phyloP scores from a whole-genome alignment of 306 rosid species.

The Myrica gale region DNA sequence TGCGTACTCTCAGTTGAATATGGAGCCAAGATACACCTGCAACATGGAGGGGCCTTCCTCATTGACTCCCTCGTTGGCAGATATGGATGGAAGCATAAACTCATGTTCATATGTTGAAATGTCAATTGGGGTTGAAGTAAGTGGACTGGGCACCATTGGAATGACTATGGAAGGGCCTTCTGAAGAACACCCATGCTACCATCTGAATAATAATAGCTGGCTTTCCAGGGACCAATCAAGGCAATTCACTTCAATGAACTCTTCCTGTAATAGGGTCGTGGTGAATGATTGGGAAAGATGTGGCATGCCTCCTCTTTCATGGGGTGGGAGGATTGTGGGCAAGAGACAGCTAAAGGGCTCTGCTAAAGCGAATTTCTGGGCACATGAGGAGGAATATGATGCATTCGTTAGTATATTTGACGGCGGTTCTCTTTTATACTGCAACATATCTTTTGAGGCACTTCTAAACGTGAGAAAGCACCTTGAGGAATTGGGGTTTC shows the following conservation, averaged over 20 bases:
- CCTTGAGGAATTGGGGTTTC: conserved; percentile 89
- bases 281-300: conserved; percentile 85
- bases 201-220: conserved; percentile 65
- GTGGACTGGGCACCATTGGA: conserved; percentile 52
- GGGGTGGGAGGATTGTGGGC: conserved; percentile 84
- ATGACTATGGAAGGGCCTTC: conserved; percentile 88
- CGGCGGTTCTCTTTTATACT: conserved; percentile 87
- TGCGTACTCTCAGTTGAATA: conserved; percentile 47
- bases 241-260: conserved; percentile 59
- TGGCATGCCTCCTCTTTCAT: conserved; percentile 66
- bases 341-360: conserved; percentile 69
- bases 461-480: conserved; percentile 86
- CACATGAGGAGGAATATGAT: conserved; percentile 71
- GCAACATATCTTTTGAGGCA: conserved; percentile 96
- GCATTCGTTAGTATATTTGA: conserved; percentile 83
- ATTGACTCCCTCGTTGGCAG: conserved; percentile 45
- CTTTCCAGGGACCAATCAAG: conserved; percentile 65
- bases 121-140: conserved; percentile 55
- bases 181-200: conserved; percentile 73
- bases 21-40: conserved; percentile 60
- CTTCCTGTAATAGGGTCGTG: conserved; percentile 57
- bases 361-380: conserved; percentile 57
- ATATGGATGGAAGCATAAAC: conserved; percentile 46
- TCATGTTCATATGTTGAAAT: conserved; percentile 58
- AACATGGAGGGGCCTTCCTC: conserved; percentile 67